Percentiles rank a stretch among this genome's conserved stretches.
phyloP scores from a whole-genome alignment of 2,329 filamentous ascomycete genomes.

The Ophioceras dolichostomum region DNA sequence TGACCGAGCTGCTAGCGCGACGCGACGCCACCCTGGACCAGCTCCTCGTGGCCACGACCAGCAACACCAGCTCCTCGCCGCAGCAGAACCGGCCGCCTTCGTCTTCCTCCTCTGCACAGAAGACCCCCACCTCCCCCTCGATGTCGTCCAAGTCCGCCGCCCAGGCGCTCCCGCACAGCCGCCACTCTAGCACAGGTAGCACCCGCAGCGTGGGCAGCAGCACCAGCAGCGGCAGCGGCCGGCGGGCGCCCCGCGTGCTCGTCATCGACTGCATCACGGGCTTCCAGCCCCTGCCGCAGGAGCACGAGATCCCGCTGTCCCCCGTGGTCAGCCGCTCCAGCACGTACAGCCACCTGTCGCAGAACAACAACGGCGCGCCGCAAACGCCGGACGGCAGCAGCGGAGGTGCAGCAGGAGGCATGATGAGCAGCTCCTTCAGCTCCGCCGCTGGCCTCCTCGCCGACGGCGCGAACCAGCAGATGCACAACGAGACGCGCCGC shows the following conservation, averaged over 20 bases:
- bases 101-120: conserved; percentile 17
- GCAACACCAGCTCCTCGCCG: conserved; percentile 14
- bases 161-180: too few species aligned
- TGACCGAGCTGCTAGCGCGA: conserved; percentile 41
- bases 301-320: conserved; percentile 34
- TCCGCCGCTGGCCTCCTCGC: not conserved
- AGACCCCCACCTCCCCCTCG: conserved; percentile 10
- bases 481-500: conserved; percentile 43
- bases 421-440: not conserved
- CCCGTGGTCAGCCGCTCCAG: conserved; percentile 28
- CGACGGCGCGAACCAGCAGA: conserved; percentile 32
- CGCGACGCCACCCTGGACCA: conserved; percentile 32
- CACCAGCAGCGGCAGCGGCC: not conserved
- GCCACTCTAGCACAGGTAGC: too few species aligned
- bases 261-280: conserved; percentile 53
- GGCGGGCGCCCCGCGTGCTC: conserved; percentile 26
- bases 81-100: conserved; percentile 15
- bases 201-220: not conserved
- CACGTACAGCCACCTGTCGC: conserved; percentile 1
- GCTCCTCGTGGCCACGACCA: conserved; percentile 19
- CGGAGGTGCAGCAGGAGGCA: not conserved
- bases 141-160: too few species aligned
- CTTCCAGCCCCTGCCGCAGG: conserved; percentile 27
- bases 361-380: not conserved
- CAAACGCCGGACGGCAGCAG: not conserved